These are phyloP conservation scores for Phytophthora colocasiae DNA, from an alignment of 352 stramenopile species.

Conservation along the genomic window DNA sequence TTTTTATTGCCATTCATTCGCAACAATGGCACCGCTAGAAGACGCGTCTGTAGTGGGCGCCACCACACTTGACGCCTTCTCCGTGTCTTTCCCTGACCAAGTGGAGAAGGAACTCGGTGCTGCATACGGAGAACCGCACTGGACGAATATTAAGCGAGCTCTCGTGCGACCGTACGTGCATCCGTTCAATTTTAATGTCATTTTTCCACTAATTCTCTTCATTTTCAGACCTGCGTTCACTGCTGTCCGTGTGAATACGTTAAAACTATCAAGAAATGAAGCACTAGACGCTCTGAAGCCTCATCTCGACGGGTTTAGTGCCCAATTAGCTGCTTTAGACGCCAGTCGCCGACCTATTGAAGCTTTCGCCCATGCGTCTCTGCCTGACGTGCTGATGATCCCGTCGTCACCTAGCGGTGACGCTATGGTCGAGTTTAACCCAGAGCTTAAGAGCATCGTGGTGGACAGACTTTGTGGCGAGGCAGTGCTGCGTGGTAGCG, in stretches of 20 bases:
- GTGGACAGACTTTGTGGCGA: slow-evolving; percentile 93
- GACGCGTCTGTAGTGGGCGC: slow-evolving; percentile 91
- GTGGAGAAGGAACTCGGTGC: slow-evolving; percentile 69
- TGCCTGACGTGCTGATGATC: slow-evolving; percentile 77
- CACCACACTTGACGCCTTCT: slow-evolving; percentile 62
- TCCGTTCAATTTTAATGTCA: not conserved
- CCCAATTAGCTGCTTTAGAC: slow-evolving; percentile 46
- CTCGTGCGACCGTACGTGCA: slow-evolving; percentile 46
- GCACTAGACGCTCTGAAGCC: slow-evolving; percentile 53
- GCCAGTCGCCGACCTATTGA: slow-evolving; percentile 41
- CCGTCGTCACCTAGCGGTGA: slow-evolving; percentile 52
- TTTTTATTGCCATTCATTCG: slow-evolving; percentile 24
- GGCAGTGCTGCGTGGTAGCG: slow-evolving; percentile 92
- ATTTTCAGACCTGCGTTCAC: slow-evolving; percentile 66
- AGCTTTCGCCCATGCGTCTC: slow-evolving; percentile 45
- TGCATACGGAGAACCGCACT: slow-evolving; percentile 72
- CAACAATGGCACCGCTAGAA: slow-evolving; percentile 72
- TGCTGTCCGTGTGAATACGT: slow-evolving; percentile 81
- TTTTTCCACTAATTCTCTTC: slow-evolving; percentile 9
- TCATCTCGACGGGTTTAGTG: slow-evolving; percentile 66
- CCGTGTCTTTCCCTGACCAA: slow-evolving; percentile 68
- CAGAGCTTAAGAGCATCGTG: slow-evolving; percentile 74
- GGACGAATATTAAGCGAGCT: slow-evolving; percentile 75
- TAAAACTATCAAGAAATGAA: slow-evolving; percentile 61
- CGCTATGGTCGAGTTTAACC: slow-evolving; percentile 26